phyloP scores from a whole-genome alignment of 116 monocot genomes.

The Phalaenopsis hybrid region DNA sequence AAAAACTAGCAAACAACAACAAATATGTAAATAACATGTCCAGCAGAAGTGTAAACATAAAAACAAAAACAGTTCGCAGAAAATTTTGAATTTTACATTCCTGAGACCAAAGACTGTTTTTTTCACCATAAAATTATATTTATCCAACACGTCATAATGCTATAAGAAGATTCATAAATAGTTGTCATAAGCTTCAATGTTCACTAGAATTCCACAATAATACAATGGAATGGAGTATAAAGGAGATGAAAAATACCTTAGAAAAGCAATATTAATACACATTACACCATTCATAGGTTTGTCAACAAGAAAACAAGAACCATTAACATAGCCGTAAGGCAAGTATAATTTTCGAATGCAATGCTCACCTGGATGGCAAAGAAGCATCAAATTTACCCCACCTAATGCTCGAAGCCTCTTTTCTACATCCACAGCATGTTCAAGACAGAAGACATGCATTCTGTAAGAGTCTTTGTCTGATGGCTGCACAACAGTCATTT shows the following conservation, averaged over 20 bases:
- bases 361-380: constrained; percentile 82
- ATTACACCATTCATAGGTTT: background rate
- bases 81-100: background rate
- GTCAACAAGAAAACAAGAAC: background rate
- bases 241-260: background rate
- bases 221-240: background rate
- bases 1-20: too few relatives aligned
- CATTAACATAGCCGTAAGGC: background rate
- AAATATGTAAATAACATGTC: too few relatives aligned
- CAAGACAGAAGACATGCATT: constrained; percentile 92
- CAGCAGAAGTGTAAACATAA: too few relatives aligned
- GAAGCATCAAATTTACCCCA: constrained; percentile 57
- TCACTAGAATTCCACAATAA: background rate
- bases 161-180: background rate
- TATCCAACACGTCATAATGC: background rate
- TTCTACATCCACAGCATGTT: constrained; percentile 84
- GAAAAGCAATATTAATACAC: constrained; percentile 1
- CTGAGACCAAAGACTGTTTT: background rate
- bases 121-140: background rate
- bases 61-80: background rate
- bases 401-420: constrained; percentile 51
- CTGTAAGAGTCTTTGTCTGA: constrained; percentile 70
- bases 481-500: constrained; percentile 17
- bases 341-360: background rate
- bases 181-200: background rate